Base-by-base conservation (phyloP, 2,329 filamentous ascomycete species). In the Paramyrothecium roridum region DNA sequence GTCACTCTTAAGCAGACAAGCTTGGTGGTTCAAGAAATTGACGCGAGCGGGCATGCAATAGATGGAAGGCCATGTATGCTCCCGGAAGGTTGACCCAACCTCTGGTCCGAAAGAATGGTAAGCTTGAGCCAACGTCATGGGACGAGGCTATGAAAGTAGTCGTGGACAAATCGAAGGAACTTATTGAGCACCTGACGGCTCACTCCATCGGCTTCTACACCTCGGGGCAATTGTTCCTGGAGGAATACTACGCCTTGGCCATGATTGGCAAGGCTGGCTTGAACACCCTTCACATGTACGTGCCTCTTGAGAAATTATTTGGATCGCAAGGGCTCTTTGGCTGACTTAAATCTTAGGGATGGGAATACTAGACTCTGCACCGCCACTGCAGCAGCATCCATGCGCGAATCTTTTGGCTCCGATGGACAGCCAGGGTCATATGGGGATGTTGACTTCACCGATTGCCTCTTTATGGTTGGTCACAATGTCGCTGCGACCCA, bases 201-300 rank as follows among this genome's bases (percentile, higher is more conserved):
- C 71, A 73, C 62, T 69, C 67, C 23, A 73, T 73, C 52, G 70
- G 64, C 3, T 73, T 74, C 55, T 73, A 73, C 57, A 73, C 71
- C 11, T 64, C 62, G 20, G 71, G 71, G 1, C 70, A 74, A 60
- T 56, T 73, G 13, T 70, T 73, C 52, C 61, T 73, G 11, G 72
- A 73, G 54, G 70, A 73, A 54, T 74, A 73, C 52, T 73, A 73
- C 58, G 70, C 69, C 37, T 58, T 73, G n/a, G 70, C 70, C 2
- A 59, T 73, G 49, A 60, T 73, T 12, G 70, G 72, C 4, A 74
- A 74, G 52, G 70, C 67, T 3, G 71, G 72, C 1, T 56, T 73
- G 16, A 65, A 72, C 54, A 73, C 70, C 1, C 56, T 73, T 21
- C 70, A 73, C 53, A 72, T 72, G 70, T 71, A 58, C 26, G 66